Conservation (phyloP, 2,329 filamentous ascomycete species). For the Aspergillus proliferans region DNA sequence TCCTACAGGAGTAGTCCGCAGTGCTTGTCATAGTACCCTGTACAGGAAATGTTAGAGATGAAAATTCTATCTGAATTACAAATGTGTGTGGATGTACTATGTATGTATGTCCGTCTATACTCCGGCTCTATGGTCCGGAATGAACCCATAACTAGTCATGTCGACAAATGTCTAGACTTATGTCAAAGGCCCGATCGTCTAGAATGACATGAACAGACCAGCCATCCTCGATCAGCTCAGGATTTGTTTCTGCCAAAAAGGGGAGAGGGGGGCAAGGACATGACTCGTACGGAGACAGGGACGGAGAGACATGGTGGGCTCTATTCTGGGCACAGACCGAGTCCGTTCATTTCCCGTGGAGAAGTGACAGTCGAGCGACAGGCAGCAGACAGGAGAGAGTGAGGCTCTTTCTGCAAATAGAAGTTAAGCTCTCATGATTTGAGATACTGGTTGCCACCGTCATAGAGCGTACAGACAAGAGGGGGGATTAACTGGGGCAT, state of each 20-base stretch:
- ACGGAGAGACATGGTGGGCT: not conserved
- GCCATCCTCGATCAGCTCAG: not conserved
- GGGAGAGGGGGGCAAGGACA: not conserved
- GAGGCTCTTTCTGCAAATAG: not conserved
- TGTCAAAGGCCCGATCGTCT: too few species aligned
- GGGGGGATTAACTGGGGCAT: not conserved
- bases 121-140: too few species aligned
- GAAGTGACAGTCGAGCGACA: not conserved
- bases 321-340: not conserved
- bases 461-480: not conserved
- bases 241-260: not conserved
- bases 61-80: too few species aligned
- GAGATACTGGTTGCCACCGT: not conserved
- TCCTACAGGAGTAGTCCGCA: not conserved
- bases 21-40: too few species aligned
- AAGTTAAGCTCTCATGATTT: not conserved
- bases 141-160: too few species aligned
- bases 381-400: not conserved
- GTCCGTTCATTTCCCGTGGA: not conserved
- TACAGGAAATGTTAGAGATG: too few species aligned
- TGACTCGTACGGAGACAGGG: not conserved
- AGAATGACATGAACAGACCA: not conserved
- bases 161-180: too few species aligned
- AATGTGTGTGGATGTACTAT: too few species aligned
- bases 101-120: too few species aligned